Conservation (phyloP, 2,329 filamentous ascomycete genomes). For the Geosmithia putterillii region DNA sequence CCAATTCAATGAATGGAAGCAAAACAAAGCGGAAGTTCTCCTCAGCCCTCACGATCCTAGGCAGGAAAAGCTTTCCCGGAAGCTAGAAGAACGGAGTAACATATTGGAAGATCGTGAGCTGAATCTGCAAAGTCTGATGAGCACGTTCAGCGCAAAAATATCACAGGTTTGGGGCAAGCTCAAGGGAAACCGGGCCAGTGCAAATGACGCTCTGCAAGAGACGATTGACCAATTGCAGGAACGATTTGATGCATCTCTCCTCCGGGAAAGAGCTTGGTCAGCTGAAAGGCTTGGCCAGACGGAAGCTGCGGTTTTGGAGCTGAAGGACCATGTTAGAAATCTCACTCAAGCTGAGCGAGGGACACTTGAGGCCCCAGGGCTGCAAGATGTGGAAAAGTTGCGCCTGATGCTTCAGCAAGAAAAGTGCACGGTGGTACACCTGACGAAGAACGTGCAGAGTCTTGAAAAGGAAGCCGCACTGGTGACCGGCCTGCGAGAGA, state of each 20-base stretch:
- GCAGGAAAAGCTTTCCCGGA: neutral
- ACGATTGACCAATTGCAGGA: neutral
- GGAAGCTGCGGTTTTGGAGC: neutral
- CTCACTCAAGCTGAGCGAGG: neutral
- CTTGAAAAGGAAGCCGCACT: neutral
- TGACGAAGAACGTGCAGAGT: conserved; percentile 1
- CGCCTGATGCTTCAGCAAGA: neutral
- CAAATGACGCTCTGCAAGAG: neutral
- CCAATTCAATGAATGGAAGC: neutral
- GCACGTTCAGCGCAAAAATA: neutral
- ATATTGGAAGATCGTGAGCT: neutral
- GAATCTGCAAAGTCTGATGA: neutral
- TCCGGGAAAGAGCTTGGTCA: neutral
- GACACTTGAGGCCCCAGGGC: neutral
- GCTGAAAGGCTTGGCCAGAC: neutral
- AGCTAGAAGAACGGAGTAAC: neutral
- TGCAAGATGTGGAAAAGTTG: neutral
- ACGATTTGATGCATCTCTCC: neutral
- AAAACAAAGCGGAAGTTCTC: neutral
- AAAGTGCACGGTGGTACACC: neutral
- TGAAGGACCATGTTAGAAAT: neutral
- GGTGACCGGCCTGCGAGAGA: neutral
- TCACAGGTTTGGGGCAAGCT: neutral
- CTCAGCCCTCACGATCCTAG: neutral
- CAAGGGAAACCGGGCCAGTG: neutral